Conservation (phyloP, 1,284 basidiomycete species). For the Tylopilus sp. region DNA sequence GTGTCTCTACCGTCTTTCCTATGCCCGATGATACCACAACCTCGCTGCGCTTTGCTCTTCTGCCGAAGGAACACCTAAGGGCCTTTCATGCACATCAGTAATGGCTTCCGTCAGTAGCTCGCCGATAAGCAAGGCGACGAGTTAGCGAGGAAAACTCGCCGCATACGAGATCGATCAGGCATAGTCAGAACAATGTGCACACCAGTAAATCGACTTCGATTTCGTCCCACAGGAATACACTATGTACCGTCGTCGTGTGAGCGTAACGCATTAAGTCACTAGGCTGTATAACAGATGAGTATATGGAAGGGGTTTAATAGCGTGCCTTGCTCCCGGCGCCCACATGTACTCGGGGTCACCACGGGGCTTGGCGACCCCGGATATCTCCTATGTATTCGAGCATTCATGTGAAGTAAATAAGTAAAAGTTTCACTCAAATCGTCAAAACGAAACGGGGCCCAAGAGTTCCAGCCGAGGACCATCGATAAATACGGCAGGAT, state of each 20-base stretch:
- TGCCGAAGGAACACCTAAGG: too few species aligned
- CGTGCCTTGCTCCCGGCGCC: conserved; percentile 3
- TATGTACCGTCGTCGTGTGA: too few species aligned
- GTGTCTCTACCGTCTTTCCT: too few species aligned
- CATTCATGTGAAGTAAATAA: background rate
- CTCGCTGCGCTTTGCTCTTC: background rate
- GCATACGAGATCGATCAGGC: too few species aligned
- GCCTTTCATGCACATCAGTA: background rate
- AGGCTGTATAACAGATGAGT: background rate
- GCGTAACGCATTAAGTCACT: conserved; percentile 1
- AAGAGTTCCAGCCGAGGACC: background rate
- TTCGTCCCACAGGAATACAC: background rate
- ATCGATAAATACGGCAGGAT: background rate
- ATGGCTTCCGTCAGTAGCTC: background rate
- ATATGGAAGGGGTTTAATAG: background rate
- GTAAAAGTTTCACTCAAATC: background rate
- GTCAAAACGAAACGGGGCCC: background rate
- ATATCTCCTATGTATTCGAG: background rate
- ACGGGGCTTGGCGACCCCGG: too few species aligned
- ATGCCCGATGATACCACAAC: too few species aligned
- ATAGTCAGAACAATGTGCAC: background rate
- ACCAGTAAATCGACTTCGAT: background rate
- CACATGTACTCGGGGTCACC: conserved; percentile 1
- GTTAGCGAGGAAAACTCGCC: too few species aligned
- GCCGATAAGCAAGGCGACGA: too few species aligned